Conservation (phyloP, 768 basidiomycete species). For the Brasilioporus rufonigricans region DNA sequence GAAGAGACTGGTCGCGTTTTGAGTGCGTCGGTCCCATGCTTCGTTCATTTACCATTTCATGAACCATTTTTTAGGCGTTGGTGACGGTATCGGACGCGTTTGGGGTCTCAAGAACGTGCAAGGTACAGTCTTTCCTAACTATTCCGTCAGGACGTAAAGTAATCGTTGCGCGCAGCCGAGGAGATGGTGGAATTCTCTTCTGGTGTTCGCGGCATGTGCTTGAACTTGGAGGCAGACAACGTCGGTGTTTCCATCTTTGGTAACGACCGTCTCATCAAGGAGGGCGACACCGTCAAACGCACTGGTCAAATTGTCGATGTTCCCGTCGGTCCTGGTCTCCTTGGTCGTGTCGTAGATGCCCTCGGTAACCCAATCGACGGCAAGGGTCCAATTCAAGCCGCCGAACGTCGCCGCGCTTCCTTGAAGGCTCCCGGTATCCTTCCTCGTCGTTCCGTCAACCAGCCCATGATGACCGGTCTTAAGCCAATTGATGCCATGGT, state of each 20-base stretch:
- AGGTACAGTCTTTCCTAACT: conserved; percentile 46
- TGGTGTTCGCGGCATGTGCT: conserved; percentile 99
- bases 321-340: conserved; percentile 93
- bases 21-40: conserved; percentile 55
- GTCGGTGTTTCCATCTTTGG: conserved; percentile 99
- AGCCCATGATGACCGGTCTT: conserved; percentile 99
- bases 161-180: conserved; percentile 60
- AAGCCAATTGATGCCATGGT: conserved; percentile 99
- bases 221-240: conserved; percentile 99
- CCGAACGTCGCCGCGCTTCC: conserved; percentile 94
- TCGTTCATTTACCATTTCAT: not conserved
- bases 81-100: conserved; percentile 99
- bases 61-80: conserved; percentile 63
- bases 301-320: conserved; percentile 99
- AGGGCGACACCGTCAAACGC: conserved; percentile 99
- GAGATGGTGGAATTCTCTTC: conserved; percentile 99
- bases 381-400: conserved; percentile 93
- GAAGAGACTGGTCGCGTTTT: conserved; percentile 99
- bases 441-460: conserved; percentile 98
- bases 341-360: conserved; percentile 99
- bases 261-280: conserved; percentile 98
- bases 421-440: conserved; percentile 99
- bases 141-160: not conserved
- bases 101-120: conserved; percentile 99
- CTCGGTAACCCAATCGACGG: conserved; percentile 99